These are phyloP conservation scores for Sequoiadendron giganteum DNA, from an alignment of 75 land plant species.

Conservation along the genomic window DNA sequence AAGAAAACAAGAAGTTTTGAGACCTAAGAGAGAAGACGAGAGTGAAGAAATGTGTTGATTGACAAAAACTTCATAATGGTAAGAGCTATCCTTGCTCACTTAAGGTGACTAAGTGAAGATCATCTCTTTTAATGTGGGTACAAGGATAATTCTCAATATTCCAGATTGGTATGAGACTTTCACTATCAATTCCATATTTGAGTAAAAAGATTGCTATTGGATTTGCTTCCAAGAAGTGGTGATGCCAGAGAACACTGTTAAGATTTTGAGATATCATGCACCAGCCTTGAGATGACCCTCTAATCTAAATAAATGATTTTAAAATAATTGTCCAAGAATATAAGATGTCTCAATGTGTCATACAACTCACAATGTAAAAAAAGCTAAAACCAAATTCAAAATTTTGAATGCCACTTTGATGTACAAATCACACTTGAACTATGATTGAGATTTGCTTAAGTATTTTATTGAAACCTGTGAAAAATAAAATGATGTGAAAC, in stretches of 20 bases:
- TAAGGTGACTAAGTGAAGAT: not conserved
- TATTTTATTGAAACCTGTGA: constrained; percentile 42
- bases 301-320: not conserved
- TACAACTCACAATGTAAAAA: not conserved
- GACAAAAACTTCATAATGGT: not conserved
- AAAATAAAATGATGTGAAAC: constrained; percentile 52
- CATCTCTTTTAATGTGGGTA: not conserved
- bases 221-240: not conserved
- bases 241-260: not conserved
- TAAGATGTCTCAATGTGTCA: not conserved
- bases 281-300: not conserved
- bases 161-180: not conserved
- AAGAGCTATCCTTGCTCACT: not conserved
- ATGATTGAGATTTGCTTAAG: not conserved
- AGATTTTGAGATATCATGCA: not conserved
- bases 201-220: not conserved
- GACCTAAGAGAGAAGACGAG: not conserved
- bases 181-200: not conserved
- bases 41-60: not conserved
- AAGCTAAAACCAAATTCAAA: not conserved
- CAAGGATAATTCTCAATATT: not conserved
- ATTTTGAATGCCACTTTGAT: not conserved
- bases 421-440: not conserved
- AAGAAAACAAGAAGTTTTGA: no score
- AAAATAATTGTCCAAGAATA: not conserved